These are phyloP conservation scores for Herpetomonas samuelpessoai DNA, from an alignment of 208 protist species.

Conservation along the genomic window DNA sequence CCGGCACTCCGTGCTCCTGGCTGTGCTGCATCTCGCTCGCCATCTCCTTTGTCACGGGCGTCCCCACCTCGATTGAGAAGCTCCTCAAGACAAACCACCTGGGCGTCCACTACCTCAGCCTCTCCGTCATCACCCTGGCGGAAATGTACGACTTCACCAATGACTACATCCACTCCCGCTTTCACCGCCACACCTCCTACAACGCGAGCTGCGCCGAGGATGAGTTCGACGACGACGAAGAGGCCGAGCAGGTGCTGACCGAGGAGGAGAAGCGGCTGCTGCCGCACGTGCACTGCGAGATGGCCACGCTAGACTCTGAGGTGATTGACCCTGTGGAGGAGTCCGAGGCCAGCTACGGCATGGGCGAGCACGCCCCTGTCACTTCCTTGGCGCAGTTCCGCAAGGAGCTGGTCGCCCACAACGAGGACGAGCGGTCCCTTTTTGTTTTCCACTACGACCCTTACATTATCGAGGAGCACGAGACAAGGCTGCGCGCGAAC, in stretches of 20 bases:
- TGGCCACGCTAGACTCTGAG: slow-evolving; percentile 79
- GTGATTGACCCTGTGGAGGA: slow-evolving; percentile 54
- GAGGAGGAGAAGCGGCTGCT: slow-evolving; percentile 33
- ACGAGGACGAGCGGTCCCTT: slow-evolving; percentile 45
- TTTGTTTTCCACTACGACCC: slow-evolving; percentile 91
- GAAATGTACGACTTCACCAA: slow-evolving; percentile 80
- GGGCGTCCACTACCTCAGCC: slow-evolving; percentile 73
- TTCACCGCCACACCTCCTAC: slow-evolving; percentile 30
- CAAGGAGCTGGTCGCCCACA: slow-evolving; percentile 68
- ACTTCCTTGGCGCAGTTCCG: slow-evolving; percentile 71
- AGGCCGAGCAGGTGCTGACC: slow-evolving; percentile 27
- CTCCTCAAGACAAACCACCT: slow-evolving; percentile 81
- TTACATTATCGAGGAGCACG: slow-evolving; percentile 80
- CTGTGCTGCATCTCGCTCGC: slow-evolving; percentile 73
- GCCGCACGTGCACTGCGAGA: slow-evolving; percentile 71
- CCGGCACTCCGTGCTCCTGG: slow-evolving; percentile 75
- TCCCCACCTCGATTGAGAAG: slow-evolving; percentile 74
- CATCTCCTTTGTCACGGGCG: slow-evolving; percentile 68
- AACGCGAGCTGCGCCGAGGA: slow-evolving; percentile 22
- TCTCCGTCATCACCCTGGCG: slow-evolving; percentile 76
- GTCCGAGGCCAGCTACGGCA: slow-evolving; percentile 28
- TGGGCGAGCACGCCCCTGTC: slow-evolving; percentile 79
- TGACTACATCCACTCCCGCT: slow-evolving; percentile 76
- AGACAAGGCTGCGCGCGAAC: slow-evolving; percentile 72
- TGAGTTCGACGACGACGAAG: slow-evolving; percentile 60